Conservation (phyloP, 2,329 filamentous ascomycete genomes). For the Chaetothyriales sp. region DNA sequence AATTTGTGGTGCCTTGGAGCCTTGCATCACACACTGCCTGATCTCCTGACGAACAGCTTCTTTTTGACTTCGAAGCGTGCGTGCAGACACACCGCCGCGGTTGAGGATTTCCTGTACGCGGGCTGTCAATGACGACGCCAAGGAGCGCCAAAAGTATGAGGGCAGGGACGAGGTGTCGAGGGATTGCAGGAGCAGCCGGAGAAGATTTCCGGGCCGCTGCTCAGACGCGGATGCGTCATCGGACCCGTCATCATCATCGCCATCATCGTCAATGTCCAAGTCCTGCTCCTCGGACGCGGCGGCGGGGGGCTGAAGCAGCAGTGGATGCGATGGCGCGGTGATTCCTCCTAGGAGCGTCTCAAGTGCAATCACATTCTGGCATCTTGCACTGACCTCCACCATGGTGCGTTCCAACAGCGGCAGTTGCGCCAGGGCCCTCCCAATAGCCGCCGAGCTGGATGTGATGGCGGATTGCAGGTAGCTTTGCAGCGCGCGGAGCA, state of each 20-base stretch:
- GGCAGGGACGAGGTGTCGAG: slow-evolving; percentile 78
- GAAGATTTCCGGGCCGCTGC: slow-evolving; percentile 37
- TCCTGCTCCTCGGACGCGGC: slow-evolving; percentile 11
- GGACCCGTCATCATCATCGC: slow-evolving; percentile 25
- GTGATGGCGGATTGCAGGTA: slow-evolving; percentile 74
- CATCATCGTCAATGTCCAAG: slow-evolving; percentile 3
- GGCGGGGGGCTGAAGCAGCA: slow-evolving; percentile 37
- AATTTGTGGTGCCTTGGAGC: slow-evolving; percentile 53
- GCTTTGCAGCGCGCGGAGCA: slow-evolving; percentile 63
- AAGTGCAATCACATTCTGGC: slow-evolving; percentile 82
- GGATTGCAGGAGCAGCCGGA: slow-evolving; percentile 59
- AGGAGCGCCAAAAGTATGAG: slow-evolving; percentile 84
- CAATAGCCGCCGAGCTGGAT: slow-evolving; percentile 59
- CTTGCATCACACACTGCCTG: slow-evolving; percentile 66
- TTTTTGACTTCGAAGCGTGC: slow-evolving; percentile 64
- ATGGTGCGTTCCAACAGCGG: slow-evolving; percentile 71
- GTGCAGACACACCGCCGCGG: slow-evolving; percentile 68
- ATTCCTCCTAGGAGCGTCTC: slow-evolving; percentile 61
- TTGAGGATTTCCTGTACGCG: slow-evolving; percentile 74
- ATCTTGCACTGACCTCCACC: slow-evolving; percentile 65
- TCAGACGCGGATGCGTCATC: slow-evolving; percentile 1
- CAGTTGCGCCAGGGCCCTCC: slow-evolving; percentile 63
- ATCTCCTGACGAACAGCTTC: slow-evolving; percentile 64
- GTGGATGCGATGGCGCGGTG: slow-evolving; percentile 55
- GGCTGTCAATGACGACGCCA: slow-evolving; percentile 62